Conservation (phyloP, 1,284 basidiomycete genomes). For the Microbotryum violaceum region DNA sequence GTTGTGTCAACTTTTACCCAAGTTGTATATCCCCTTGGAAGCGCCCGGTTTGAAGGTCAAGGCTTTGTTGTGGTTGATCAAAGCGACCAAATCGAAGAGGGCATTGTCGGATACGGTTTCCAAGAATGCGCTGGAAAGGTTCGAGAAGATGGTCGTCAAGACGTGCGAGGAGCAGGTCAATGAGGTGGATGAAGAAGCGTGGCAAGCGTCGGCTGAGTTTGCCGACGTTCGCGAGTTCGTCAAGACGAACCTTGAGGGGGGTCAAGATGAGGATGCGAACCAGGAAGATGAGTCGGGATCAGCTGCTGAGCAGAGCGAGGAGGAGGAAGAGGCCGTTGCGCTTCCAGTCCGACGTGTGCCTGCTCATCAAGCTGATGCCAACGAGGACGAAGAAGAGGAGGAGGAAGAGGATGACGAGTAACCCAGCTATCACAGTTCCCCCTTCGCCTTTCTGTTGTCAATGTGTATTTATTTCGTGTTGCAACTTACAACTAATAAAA, state of each 20-base stretch:
- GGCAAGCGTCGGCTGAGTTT: slow-evolving; percentile 8
- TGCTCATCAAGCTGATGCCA: background rate
- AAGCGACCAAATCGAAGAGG: slow-evolving; percentile 51
- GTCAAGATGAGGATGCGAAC: slow-evolving; percentile 1
- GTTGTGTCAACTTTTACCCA: slow-evolving; percentile 67
- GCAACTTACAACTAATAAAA: too few species aligned
- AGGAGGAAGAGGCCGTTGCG: background rate
- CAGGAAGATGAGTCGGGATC: background rate
- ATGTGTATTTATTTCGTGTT: too few species aligned
- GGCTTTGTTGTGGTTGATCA: slow-evolving; percentile 22
- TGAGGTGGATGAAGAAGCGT: slow-evolving; percentile 15
- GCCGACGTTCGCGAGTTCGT: slow-evolving; percentile 10
- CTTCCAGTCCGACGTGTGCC: background rate
- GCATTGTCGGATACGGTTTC: slow-evolving; percentile 62
- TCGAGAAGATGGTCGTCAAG: slow-evolving; percentile 22
- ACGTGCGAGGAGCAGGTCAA: slow-evolving; percentile 16
- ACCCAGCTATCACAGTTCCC: background rate
- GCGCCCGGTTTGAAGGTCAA: slow-evolving; percentile 47
- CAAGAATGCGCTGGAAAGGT: slow-evolving; percentile 55
- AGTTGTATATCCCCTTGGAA: slow-evolving; percentile 65
- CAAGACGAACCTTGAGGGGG: background rate
- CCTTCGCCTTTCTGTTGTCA: background rate
- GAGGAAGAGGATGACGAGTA: slow-evolving; percentile 4
- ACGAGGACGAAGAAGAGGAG: background rate
- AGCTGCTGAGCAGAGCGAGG: background rate